Evolutionary conservation across 805 yeast genomes (phyloP).

Genomic region (Sugiyamaella marilandica): DNA sequence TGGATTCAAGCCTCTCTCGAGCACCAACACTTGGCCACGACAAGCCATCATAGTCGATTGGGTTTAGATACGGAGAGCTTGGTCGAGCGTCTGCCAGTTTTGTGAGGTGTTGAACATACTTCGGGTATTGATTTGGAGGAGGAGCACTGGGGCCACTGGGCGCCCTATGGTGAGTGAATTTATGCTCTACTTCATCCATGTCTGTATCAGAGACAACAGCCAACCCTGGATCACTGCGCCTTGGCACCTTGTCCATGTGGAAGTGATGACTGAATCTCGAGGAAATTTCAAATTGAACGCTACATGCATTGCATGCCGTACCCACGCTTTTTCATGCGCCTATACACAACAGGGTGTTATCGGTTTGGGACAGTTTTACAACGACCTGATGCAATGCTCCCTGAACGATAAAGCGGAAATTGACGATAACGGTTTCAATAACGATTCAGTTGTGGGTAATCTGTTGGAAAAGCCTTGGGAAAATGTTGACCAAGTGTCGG

Average conservation of each 20-base stretch:
- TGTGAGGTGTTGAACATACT: constrained; percentile 21
- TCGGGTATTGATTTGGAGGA: constrained; percentile 22
- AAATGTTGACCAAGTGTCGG: neutral
- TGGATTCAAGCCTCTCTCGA: constrained; percentile 63
- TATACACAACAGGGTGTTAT: neutral
- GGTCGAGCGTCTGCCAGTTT: constrained; percentile 31
- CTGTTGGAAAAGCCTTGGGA: neutral
- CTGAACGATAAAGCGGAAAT: neutral
- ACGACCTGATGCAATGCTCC: neutral
- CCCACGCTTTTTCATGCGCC: neutral
- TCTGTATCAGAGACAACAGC: neutral
- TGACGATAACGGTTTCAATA: neutral
- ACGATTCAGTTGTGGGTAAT: neutral
- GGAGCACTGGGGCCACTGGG: constrained; percentile 16
- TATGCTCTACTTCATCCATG: neutral
- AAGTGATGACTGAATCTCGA: neutral
- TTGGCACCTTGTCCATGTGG: neutral
- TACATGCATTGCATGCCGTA: neutral
- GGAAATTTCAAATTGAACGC: neutral
- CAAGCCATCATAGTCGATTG: constrained; percentile 83
- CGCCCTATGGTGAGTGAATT: constrained; percentile 12
- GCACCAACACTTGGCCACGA: constrained; percentile 95
- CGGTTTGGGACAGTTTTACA: neutral
- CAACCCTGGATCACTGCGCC: neutral
- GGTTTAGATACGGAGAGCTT: constrained; percentile 78